Evolutionary conservation across 2,329 filamentous ascomycete species (phyloP), one percentile per base, ranked within the genome.

Genomic region (Akanthomyces lecanii): DNA sequence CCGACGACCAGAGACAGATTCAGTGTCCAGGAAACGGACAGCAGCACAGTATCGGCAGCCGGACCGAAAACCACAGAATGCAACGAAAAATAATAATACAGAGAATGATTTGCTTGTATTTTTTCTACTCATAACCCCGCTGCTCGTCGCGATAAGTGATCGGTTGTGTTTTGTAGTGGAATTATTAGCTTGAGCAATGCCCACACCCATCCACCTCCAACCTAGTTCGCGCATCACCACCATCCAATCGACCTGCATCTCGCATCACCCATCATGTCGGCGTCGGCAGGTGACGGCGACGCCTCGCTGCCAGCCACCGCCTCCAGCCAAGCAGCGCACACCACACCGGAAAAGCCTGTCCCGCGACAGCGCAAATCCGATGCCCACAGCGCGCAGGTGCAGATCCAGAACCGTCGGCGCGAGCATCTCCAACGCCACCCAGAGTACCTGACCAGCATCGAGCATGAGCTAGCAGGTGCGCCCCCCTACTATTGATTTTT

Each of bases 381-480:
- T 1, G 71, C 76, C 28, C 74, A 76, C 53, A 65, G 71, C 5
- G 76, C 76, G 4, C 78, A 78, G 54, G 82, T 91, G 56, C 78
- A 81, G 40, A 77, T 85, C 30, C 91, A 90, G 75, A 96, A 96
- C 75, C 83, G 92, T 57, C 85, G 92, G 16, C 88, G 90, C 67
- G 86, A 88, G 69, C 96, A 92, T 71, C 81, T 96, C 28, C 84
- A 88, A 65, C 79, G 84, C 5, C 84, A 94, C 71, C 87, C 89
- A 2, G 82, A 85, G 61, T 96, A 96, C 76, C 89, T 94, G 72
- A 67, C 74, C 38, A 80, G 72, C 21, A 65, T 77, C 4, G 83
- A 86, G 51, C 83, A 85, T 64, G 83, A 86, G 69, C 76, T 86
- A 44, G 80, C 81, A 28, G 78, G 82, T 83, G 69, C 33, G 75